These are phyloP conservation scores for Ophiocordyceps polyrhachis-furcata DNA, from an alignment of 2,329 filamentous ascomycete genomes.

Conservation along the genomic window DNA sequence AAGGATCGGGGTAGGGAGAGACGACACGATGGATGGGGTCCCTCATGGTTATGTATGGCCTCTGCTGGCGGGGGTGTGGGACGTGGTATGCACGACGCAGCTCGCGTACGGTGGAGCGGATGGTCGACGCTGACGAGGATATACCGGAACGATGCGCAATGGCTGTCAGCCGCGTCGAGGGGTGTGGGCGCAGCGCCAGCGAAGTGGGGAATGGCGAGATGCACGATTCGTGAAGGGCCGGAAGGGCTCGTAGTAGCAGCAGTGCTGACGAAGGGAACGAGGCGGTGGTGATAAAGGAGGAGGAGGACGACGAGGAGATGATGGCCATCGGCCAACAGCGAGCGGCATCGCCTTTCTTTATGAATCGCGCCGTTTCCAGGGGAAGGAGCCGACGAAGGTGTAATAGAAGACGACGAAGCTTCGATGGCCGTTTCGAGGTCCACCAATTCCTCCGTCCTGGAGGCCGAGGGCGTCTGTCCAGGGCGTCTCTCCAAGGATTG, in stretches of 20 bases:
- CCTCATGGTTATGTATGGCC: conserved; percentile 20
- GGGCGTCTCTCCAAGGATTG: too few relatives aligned
- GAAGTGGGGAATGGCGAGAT: background rate
- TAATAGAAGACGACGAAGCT: background rate
- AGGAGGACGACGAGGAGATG: background rate
- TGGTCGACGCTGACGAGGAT: conserved; percentile 1
- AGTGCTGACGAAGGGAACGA: background rate
- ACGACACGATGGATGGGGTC: conserved; percentile 19
- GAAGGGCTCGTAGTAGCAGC: background rate
- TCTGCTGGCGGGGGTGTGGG: background rate
- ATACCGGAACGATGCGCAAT: background rate
- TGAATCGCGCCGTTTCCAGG: too few relatives aligned
- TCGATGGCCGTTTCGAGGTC: background rate
- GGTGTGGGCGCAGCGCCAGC: background rate
- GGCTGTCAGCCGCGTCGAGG: background rate
- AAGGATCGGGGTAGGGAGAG: conserved; percentile 20
- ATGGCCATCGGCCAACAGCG: background rate
- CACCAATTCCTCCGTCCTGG: background rate
- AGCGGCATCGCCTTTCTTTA: too few relatives aligned
- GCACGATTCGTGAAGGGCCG: background rate
- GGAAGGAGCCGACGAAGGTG: background rate
- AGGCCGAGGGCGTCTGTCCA: background rate
- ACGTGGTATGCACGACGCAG: conserved; percentile 1
- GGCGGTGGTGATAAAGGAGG: background rate
- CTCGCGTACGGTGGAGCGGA: background rate